These are phyloP conservation scores for Cryptococcus neoformans DNA, from an alignment of 1,284 basidiomycete genomes.

Conservation along the genomic window DNA sequence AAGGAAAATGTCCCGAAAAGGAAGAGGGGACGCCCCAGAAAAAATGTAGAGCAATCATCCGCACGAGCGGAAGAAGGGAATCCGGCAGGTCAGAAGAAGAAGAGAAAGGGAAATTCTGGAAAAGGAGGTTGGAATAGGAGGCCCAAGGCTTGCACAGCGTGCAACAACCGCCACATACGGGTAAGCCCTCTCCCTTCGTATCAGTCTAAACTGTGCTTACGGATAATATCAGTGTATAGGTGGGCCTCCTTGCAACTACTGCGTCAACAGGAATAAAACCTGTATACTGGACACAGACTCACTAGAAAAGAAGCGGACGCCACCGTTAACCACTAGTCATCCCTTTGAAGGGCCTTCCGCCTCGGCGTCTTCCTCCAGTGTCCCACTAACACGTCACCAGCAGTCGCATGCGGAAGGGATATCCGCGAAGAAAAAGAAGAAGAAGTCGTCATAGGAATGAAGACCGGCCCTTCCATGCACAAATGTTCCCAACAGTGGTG, in stretches of 20 bases:
- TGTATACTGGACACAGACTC: not conserved
- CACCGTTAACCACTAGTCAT: not conserved
- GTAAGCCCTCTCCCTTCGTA: not conserved
- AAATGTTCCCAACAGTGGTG: not conserved
- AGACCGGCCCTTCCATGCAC: not conserved
- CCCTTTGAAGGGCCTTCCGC: not conserved
- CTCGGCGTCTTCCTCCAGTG: not conserved
- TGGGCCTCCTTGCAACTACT: not conserved
- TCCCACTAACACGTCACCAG: not conserved
- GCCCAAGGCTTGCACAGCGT: not conserved
- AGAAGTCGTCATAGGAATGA: not conserved
- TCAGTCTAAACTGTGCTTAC: no score
- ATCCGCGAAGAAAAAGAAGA: not conserved
- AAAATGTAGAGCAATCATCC: no score
- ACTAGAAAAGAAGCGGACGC: not conserved
- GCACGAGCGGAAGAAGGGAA: no score
- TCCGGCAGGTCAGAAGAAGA: no score
- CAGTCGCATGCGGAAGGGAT: not conserved
- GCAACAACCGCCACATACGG: not conserved
- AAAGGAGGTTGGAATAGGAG: not conserved
- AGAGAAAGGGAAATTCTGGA: not conserved
- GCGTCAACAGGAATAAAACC: not conserved
- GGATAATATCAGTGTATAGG: not conserved
- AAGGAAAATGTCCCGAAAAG: no score
- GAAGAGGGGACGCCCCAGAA: no score